Evolutionary conservation across 768 basidiomycete genomes (phyloP).

Genomic region (Mycena latifolia): DNA sequence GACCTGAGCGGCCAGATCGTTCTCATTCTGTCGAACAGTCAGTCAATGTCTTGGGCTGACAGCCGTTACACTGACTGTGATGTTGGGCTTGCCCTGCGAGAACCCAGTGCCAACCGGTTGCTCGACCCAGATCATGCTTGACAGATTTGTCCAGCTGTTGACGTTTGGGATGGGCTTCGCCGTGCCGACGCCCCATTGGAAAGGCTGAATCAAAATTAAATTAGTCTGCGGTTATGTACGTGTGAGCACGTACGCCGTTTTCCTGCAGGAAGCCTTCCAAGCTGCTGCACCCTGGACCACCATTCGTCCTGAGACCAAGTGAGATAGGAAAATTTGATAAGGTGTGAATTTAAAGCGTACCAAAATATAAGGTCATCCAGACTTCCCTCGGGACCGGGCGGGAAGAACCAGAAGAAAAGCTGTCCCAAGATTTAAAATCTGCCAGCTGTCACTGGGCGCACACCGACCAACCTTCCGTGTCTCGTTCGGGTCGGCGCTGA

Average conservation of each 20-base stretch:
- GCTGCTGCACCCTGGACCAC: conserved; percentile 85
- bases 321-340: neutral
- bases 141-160: conserved; percentile 85
- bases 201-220: conserved; percentile 57
- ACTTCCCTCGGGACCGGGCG: conserved; percentile 79
- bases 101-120: conserved; percentile 87
- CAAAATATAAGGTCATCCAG: conserved; percentile 83
- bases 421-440: conserved; percentile 38
- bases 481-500: conserved; percentile 70
- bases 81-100: conserved; percentile 76
- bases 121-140: conserved; percentile 80
- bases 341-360: conserved; percentile 47
- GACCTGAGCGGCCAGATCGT: conserved; percentile 60
- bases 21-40: conserved; percentile 53
- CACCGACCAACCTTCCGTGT: conserved; percentile 72
- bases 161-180: conserved; percentile 74
- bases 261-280: conserved; percentile 80
- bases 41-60: conserved; percentile 2
- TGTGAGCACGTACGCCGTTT: conserved; percentile 67
- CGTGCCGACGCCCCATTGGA: conserved; percentile 74
- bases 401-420: conserved; percentile 91
- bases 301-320: conserved; percentile 70
- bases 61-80: conserved; percentile 36
- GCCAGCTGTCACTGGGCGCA: neutral
- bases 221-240: neutral